phyloP scores from a whole-genome alignment of 129 eudicot species.

The Flaveria ramosissima region DNA sequence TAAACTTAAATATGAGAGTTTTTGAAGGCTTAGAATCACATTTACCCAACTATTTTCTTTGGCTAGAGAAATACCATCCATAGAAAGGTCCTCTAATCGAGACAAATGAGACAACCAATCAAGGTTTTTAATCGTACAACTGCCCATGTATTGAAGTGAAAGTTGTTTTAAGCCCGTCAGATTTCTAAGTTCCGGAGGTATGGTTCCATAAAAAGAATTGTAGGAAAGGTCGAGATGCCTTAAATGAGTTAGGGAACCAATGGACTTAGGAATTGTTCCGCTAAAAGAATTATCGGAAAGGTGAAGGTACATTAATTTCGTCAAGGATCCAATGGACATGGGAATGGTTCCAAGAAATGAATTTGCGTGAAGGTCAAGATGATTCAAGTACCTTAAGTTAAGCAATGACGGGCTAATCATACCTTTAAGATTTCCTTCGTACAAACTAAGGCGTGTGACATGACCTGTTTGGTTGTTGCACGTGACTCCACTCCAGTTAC shows the following conservation, averaged over 20 bases:
- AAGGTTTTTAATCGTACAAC: constrained; percentile 7
- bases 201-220: neutral
- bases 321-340: constrained; percentile 12
- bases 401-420: constrained; percentile 35
- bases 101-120: constrained; percentile 27
- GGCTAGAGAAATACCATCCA: constrained; percentile 21
- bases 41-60: constrained; percentile 25
- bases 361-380: neutral
- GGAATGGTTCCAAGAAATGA: neutral
- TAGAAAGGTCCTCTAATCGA: neutral
- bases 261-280: constrained; percentile 9
- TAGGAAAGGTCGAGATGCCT: constrained; percentile 3
- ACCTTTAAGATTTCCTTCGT: constrained; percentile 1
- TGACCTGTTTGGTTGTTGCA: constrained; percentile 28
- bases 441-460: constrained; percentile 28
- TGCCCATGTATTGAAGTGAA: neutral
- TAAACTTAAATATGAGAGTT: constrained; percentile 20
- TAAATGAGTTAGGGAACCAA: constrained; percentile 12
- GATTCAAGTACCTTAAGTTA: constrained; percentile 20
- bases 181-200: constrained; percentile 38
- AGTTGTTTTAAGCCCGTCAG: constrained; percentile 19
- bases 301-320: neutral
- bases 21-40: constrained; percentile 1
- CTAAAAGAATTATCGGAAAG: neutral
- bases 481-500: constrained; percentile 22